Evolutionary conservation across 1,284 basidiomycete genomes (phyloP), one percentile per base, ranked within the genome.

Genomic region (Pseudozyma sp.): DNA sequence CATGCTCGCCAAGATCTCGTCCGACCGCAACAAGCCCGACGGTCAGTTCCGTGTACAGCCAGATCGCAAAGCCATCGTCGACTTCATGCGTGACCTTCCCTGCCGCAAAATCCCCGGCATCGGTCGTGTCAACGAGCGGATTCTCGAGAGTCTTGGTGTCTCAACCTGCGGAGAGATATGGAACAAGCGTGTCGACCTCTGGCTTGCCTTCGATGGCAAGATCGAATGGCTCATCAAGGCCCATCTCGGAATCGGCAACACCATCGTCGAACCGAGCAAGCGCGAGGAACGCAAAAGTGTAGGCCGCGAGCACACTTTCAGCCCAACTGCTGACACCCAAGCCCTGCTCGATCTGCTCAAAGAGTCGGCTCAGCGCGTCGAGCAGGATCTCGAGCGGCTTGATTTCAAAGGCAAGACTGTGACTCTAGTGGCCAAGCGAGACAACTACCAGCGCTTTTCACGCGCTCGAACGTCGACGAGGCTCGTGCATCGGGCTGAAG

Each of bases 1-100:
- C 93, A 19, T 94, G 95, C 57, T 75, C n/a, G 55, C 48, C 35
- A 81, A 95, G 92, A 96, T 97, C 56, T 94, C 92, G 82, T 96
- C 94, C 43, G 94, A 97, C 84, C 92, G 91, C 5, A 77, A 78
- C 63, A 82, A 83, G 59, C 81, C 81, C 0, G 70, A 83, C 55
- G 81, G 81, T 11, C 80, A 83, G 48, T 83, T 63, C 37, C 51
- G 68, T 1, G 64, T 83, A 4, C 55, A 67, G 46, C 68, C 77
- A 6, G 68, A 77, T 14, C 75, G 75, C 48, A 65, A 73, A 8
- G 66, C 48, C 13, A 72, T 81, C 31, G 56, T 81, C 40, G 66
- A 69, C 30, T 82, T 83, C 43, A 79, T 82, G 80, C 64, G 61
- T 5, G 49, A 68, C 40, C 72, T 83, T 3, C 74, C 78, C 7